Evolutionary conservation across 306 rosid species (phyloP).

Genomic region (Acacia confusa): DNA sequence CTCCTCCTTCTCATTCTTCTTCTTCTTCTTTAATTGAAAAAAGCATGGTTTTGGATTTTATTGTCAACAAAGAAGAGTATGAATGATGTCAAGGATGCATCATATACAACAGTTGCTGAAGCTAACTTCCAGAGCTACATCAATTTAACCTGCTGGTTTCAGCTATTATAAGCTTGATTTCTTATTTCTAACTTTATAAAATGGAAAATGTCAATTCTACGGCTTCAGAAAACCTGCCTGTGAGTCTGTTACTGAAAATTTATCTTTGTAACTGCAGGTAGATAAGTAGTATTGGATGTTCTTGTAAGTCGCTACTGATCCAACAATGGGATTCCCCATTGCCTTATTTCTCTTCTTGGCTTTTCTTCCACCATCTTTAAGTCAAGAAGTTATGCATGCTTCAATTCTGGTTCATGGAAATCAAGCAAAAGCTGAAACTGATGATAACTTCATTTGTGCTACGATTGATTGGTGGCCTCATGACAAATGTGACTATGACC

Average conservation of each 20-base stretch:
- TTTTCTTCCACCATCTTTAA: slow-evolving; percentile 45
- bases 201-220: slow-evolving; percentile 19
- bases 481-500: slow-evolving; percentile 80
- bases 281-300: slow-evolving; percentile 36
- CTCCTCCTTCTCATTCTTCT: not conserved
- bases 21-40: not conserved
- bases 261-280: slow-evolving; percentile 36
- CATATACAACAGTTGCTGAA: not conserved
- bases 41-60: not conserved
- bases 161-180: not conserved
- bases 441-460: slow-evolving; percentile 83
- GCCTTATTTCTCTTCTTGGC: slow-evolving; percentile 51
- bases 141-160: not conserved
- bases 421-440: slow-evolving; percentile 53
- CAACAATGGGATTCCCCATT: slow-evolving; percentile 56
- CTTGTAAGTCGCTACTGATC: slow-evolving; percentile 30
- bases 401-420: slow-evolving; percentile 60
- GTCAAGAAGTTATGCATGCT: slow-evolving; percentile 50
- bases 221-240: slow-evolving; percentile 24
- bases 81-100: not conserved
- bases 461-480: slow-evolving; percentile 99
- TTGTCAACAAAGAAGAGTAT: not conserved
- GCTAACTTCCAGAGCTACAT: not conserved
- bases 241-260: slow-evolving; percentile 27
- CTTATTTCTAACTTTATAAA: not conserved